Evolutionary conservation across 2,329 filamentous ascomycete genomes (phyloP).

Genomic region (Arthrobotrys pseudoclavata): DNA sequence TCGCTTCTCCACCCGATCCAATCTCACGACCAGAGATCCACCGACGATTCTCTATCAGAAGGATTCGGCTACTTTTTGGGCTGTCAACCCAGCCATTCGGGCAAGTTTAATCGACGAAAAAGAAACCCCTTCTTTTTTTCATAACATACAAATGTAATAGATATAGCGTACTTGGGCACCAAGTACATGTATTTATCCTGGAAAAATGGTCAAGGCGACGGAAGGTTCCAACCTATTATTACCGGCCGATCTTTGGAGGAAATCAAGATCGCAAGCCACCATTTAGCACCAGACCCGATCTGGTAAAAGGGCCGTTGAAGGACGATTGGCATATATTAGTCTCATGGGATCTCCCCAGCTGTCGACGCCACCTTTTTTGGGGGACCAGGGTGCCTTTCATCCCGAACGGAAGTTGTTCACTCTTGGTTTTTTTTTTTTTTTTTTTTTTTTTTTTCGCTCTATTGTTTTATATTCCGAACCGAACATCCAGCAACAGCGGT

Average conservation of each 20-base stretch:
- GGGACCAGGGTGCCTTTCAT: constrained; percentile 29
- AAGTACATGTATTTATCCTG: constrained; percentile 30
- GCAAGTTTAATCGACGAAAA: constrained; percentile 54
- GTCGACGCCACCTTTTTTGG: constrained; percentile 19
- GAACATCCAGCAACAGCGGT: background rate
- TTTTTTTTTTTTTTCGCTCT: background rate
- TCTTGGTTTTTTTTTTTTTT: background rate
- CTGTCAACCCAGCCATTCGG: constrained; percentile 37
- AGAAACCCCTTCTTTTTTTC: background rate
- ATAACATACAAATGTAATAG: background rate
- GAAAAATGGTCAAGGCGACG: constrained; percentile 55
- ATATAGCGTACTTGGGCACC: background rate
- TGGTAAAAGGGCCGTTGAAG: constrained; percentile 59
- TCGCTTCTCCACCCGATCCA: constrained; percentile 56
- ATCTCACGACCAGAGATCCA: constrained; percentile 54
- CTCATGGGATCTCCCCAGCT: constrained; percentile 23
- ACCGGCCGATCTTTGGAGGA: constrained; percentile 60
- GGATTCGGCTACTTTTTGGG: constrained; percentile 59
- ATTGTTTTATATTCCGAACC: constrained; percentile 23
- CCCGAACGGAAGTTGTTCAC: constrained; percentile 26
- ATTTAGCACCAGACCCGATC: constrained; percentile 52
- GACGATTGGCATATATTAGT: constrained; percentile 52
- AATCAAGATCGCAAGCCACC: constrained; percentile 61
- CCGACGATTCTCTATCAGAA: constrained; percentile 48
- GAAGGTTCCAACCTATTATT: constrained; percentile 61